Conservation (phyloP, 129 eudicot species). For the Oenanthe sinensis region DNA sequence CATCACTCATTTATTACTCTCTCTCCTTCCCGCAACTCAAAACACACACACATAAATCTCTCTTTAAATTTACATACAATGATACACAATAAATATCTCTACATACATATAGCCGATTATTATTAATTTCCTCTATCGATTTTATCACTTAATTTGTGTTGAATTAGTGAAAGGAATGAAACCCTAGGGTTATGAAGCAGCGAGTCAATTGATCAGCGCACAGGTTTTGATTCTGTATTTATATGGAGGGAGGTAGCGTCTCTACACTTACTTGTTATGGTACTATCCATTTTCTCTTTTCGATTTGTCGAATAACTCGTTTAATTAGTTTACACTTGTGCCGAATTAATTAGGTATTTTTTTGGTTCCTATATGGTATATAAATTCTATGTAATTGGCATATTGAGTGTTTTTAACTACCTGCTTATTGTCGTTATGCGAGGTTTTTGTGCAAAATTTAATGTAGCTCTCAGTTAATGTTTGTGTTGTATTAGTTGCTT, state of each 20-base stretch:
- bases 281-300: slow-evolving; percentile 27
- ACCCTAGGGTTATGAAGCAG: slow-evolving; percentile 19
- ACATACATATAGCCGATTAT: neutral
- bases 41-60: neutral
- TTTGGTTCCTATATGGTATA: neutral
- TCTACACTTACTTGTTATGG: slow-evolving; percentile 53
- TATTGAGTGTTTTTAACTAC: neutral
- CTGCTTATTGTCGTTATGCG: neutral
- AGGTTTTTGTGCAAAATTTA: neutral
- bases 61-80: neutral
- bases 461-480: neutral
- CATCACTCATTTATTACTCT: neutral
- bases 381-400: neutral
- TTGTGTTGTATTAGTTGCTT: neutral
- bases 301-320: neutral
- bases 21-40: neutral
- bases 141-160: neutral
- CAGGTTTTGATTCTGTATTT: slow-evolving; percentile 31
- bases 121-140: neutral
- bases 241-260: slow-evolving; percentile 81
- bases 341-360: neutral
- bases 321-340: neutral
- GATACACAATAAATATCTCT: neutral
- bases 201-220: slow-evolving; percentile 23
- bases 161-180: neutral